phyloP scores from a whole-genome alignment of 208 protist species.

The Trypanosoma brucei region DNA sequence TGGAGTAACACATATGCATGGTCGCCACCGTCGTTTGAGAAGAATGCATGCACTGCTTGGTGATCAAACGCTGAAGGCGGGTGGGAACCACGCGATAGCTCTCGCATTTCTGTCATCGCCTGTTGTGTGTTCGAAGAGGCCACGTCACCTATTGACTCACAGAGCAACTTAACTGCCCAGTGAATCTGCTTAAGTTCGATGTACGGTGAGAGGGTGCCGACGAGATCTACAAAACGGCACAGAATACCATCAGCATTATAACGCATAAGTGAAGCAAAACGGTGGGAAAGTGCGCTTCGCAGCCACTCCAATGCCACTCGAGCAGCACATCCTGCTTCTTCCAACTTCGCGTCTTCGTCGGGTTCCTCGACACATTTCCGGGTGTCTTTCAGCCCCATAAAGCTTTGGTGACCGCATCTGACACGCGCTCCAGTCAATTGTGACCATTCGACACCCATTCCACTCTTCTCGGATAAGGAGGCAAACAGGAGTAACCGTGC shows the following conservation, averaged over 20 bases:
- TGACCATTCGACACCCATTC: neutral
- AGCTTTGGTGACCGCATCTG: neutral
- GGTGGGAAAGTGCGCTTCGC: conserved; percentile 7
- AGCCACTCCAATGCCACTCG: conserved; percentile 19
- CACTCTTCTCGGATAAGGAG: neutral
- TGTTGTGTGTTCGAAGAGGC: neutral
- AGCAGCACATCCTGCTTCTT: conserved; percentile 14
- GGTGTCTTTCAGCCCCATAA: neutral
- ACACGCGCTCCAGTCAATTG: neutral
- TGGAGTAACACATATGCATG: conserved; percentile 27
- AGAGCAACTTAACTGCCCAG: conserved; percentile 8
- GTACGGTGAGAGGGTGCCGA: conserved; percentile 9
- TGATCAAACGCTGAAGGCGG: neutral
- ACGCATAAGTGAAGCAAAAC: conserved; percentile 2
- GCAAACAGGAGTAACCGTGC: conserved; percentile 22
- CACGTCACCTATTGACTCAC: neutral
- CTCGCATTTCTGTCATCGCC: neutral
- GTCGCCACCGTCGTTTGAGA: conserved; percentile 20
- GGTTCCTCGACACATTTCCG: neutral
- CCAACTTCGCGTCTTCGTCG: neutral
- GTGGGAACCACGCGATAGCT: neutral
- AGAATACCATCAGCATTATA: conserved; percentile 21
- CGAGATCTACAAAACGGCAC: conserved; percentile 21
- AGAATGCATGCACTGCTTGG: conserved; percentile 17
- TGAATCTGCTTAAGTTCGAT: conserved; percentile 8